phyloP scores from a whole-genome alignment of 495 filamentous ascomycete genomes.

The Penicillium lividum region DNA sequence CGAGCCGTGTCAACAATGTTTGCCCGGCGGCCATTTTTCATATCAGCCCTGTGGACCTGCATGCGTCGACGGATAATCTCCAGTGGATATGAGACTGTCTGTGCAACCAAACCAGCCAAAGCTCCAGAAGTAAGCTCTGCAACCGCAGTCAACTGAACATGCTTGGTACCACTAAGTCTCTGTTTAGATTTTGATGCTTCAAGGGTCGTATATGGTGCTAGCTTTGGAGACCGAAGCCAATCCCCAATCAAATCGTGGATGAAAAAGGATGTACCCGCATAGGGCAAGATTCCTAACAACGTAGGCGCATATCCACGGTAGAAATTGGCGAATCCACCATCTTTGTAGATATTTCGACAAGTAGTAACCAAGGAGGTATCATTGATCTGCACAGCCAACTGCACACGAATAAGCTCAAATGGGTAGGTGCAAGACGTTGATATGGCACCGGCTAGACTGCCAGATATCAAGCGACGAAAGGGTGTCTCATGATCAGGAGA shows the following conservation, averaged over 20 bases:
- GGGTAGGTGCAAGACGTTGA: conserved; percentile 96
- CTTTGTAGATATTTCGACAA: conserved; percentile 80
- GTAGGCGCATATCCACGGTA: conserved; percentile 93
- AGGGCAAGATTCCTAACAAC: conserved; percentile 89
- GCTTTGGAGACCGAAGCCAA: conserved; percentile 63
- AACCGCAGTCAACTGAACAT: conserved; percentile 58
- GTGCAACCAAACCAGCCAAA: conserved; percentile 79
- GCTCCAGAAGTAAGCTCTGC: conserved; percentile 88
- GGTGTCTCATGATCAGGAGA: conserved; percentile 73
- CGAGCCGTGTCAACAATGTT: conserved; percentile 75
- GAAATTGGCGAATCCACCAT: conserved; percentile 80
- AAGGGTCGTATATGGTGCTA: conserved; percentile 69
- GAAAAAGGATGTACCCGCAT: conserved; percentile 93
- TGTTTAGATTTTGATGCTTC: conserved; percentile 36
- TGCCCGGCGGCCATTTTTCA: conserved; percentile 81
- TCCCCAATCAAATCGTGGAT: conserved; percentile 89
- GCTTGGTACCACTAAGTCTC: conserved; percentile 29
- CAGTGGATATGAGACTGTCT: conserved; percentile 89
- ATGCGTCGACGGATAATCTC: conserved; percentile 90
- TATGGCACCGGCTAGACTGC: conserved; percentile 79
- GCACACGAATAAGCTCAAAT: conserved; percentile 87
- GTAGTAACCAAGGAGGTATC: conserved; percentile 64
- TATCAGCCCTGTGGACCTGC: conserved; percentile 88
- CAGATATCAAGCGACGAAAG: conserved; percentile 73
- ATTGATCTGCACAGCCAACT: conserved; percentile 90